These are phyloP conservation scores for Ustilago sp. DNA, from an alignment of 1,284 basidiomycete genomes.

Conservation along the genomic window DNA sequence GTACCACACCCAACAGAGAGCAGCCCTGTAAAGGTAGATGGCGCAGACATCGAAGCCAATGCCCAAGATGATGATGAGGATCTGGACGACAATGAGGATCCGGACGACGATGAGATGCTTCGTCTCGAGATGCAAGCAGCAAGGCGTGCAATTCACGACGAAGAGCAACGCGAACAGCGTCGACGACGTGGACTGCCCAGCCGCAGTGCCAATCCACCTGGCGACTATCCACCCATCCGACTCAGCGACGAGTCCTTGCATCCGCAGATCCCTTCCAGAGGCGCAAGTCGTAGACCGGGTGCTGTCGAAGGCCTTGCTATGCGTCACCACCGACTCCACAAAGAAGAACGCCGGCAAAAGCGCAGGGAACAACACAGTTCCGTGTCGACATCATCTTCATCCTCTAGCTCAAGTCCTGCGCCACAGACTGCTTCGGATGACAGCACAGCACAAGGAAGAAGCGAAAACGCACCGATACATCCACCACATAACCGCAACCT, in stretches of 20 bases:
- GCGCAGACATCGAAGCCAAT: not conserved
- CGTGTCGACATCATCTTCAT: conserved; percentile 24
- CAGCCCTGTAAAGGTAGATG: not conserved
- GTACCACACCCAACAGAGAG: conserved; percentile 15
- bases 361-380: conserved; percentile 27
- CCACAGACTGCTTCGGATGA: not conserved
- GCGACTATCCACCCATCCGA: conserved; percentile 37
- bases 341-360: conserved; percentile 26
- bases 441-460: not conserved
- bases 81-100: too few species aligned
- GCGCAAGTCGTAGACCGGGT: conserved; percentile 34
- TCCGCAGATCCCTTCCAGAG: conserved; percentile 6
- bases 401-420: conserved; percentile 11
- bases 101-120: conserved; percentile 29
- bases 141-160: conserved; percentile 32
- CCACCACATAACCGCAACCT: conserved; percentile 32
- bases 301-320: conserved; percentile 48
- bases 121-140: conserved; percentile 34
- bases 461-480: conserved; percentile 1
- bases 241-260: conserved; percentile 30
- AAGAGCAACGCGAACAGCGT: conserved; percentile 16
- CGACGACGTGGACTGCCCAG: not conserved
- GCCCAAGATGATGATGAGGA: not conserved
- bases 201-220: conserved; percentile 7
- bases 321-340: conserved; percentile 40